Percentiles rank a stretch among this genome's conserved stretches.
Evolutionary conservation across 805 yeast genomes (phyloP).

Genomic region (Candida sphagnicola): DNA sequence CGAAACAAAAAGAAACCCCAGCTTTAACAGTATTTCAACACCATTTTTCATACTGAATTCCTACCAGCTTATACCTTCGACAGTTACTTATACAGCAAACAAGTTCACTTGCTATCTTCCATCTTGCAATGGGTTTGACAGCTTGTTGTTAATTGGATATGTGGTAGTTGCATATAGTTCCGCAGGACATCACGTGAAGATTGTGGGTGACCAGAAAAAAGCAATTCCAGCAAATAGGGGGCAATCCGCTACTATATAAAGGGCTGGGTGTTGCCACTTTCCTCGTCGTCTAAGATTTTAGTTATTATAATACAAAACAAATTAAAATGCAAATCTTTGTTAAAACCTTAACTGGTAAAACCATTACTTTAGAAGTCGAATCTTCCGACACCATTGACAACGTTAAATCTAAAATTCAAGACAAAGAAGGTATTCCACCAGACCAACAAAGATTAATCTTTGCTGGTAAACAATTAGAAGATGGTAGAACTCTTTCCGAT

Average conservation of each 20-base stretch:
- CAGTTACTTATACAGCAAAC: too few relatives aligned
- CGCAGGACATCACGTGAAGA: conserved; percentile 2
- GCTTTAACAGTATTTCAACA: too few relatives aligned
- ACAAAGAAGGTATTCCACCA: conserved; percentile 97
- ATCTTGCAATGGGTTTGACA: too few relatives aligned
- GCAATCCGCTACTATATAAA: conserved; percentile 4
- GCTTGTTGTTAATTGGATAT: too few relatives aligned
- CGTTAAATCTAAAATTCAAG: conserved; percentile 95
- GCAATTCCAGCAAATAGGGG: conserved; percentile 2
- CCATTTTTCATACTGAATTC: too few relatives aligned
- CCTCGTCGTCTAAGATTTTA: background rate
- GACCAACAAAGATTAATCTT: conserved; percentile 96
- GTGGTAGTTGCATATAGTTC: background rate
- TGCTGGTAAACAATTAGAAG: conserved; percentile 97
- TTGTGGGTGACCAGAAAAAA: background rate
- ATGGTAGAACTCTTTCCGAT: conserved; percentile 93
- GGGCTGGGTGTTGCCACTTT: conserved; percentile 7
- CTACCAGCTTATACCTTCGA: too few relatives aligned
- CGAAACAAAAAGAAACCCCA: too few relatives aligned
- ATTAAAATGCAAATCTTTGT: conserved; percentile 79
- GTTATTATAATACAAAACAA: conserved; percentile 39
- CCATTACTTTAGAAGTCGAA: conserved; percentile 90
- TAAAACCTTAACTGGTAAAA: conserved; percentile 59
- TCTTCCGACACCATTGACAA: conserved; percentile 97
- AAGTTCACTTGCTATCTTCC: too few relatives aligned